Conservation (phyloP, 257 asterid species). For the Jacaranda mimosifolia region DNA sequence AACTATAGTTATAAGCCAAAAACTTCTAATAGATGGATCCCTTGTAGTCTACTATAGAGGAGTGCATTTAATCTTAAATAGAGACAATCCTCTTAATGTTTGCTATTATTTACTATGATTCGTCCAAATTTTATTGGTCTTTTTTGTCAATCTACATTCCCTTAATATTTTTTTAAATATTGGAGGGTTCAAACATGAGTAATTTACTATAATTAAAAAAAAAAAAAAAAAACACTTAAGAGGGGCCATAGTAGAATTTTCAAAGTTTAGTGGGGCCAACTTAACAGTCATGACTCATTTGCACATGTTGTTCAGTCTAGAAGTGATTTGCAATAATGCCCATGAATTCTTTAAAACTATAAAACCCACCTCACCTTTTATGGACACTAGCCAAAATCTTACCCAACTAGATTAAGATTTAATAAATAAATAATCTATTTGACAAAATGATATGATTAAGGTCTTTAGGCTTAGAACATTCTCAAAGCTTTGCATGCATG, state of each 20-base stretch:
- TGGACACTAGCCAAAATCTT: not conserved
- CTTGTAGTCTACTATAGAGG: no score
- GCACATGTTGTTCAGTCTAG: not conserved
- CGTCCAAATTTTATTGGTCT: no score
- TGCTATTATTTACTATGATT: no score
- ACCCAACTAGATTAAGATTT: constrained; percentile 31
- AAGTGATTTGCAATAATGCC: not conserved
- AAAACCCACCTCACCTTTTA: not conserved
- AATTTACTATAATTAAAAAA: no score
- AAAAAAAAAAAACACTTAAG: not conserved
- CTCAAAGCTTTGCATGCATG: constrained; percentile 51
- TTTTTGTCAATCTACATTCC: no score
- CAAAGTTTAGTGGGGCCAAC: constrained; percentile 5
- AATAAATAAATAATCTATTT: constrained; percentile 19
- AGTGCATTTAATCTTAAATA: no score
- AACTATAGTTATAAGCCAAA: no score
- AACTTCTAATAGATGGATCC: no score
- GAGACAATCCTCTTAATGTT: no score
- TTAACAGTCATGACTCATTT: not conserved
- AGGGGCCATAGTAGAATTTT: constrained; percentile 18
- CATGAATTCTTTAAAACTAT: not conserved
- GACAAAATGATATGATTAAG: constrained; percentile 43
- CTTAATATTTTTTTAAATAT: no score
- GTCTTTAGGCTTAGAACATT: constrained; percentile 48
- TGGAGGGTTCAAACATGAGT: no score